Evolutionary conservation across 139 green algal species (phyloP).

Genomic region (Desmodesmus armatus): DNA sequence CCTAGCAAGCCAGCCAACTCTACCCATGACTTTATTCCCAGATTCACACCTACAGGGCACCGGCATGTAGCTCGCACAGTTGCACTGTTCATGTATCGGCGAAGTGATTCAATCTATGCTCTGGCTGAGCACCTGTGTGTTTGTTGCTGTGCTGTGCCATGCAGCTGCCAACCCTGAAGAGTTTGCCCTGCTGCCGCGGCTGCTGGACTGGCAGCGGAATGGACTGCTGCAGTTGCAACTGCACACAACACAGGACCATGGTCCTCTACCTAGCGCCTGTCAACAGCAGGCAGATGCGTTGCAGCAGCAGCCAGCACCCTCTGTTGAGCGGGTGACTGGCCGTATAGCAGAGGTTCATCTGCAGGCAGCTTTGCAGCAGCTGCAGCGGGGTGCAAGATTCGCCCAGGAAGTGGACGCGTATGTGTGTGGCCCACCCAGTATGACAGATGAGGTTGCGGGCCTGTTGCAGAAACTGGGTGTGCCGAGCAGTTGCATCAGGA

Average conservation of each 20-base stretch:
- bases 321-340: not conserved
- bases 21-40: no score
- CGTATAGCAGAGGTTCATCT: not conserved
- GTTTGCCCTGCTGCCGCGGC: conserved; percentile 36
- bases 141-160: not conserved
- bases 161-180: conserved; percentile 16
- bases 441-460: conserved; percentile 29
- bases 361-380: conserved; percentile 10
- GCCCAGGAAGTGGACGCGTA: conserved; percentile 11
- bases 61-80: no score
- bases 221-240: conserved; percentile 25
- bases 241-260: conserved; percentile 1
- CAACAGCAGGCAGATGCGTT: not conserved
- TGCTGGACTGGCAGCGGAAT: not conserved
- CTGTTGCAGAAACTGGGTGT: not conserved
- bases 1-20: no score
- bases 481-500: not conserved
- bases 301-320: not conserved
- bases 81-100: no score
- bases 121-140: no score
- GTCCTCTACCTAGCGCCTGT: not conserved
- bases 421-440: conserved; percentile 31
- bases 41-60: no score
- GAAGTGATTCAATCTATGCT: no score
- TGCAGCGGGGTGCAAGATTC: not conserved